Evolutionary conservation across 306 rosid genomes (phyloP).

Genomic region (Corylus americana): DNA sequence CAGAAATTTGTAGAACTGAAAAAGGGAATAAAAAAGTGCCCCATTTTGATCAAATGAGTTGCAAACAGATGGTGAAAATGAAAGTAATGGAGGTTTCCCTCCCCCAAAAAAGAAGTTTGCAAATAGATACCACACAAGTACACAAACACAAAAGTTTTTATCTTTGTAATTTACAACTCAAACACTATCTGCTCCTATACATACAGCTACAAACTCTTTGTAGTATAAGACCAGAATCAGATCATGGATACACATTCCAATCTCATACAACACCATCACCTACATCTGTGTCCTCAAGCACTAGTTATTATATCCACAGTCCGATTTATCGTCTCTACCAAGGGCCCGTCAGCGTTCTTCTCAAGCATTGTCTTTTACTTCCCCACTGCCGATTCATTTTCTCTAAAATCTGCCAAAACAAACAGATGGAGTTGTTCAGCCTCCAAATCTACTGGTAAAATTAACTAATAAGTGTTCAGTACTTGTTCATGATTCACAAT

Average conservation of each 20-base stretch:
- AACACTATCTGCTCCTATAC: slow-evolving; percentile 41
- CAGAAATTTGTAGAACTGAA: no score
- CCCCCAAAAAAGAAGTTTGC: not conserved
- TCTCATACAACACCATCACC: slow-evolving; percentile 27
- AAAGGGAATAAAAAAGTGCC: no score
- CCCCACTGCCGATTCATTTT: slow-evolving; percentile 29
- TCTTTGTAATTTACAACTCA: slow-evolving; percentile 51
- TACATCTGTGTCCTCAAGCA: slow-evolving; percentile 19
- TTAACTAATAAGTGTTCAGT: not conserved
- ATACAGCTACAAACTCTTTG: slow-evolving; percentile 42
- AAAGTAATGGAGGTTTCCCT: no score
- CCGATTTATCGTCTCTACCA: slow-evolving; percentile 52
- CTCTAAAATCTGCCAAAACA: slow-evolving; percentile 53
- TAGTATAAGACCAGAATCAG: slow-evolving; percentile 26
- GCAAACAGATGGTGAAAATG: no score
- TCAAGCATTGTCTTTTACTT: slow-evolving; percentile 63
- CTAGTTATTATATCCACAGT: slow-evolving; percentile 14
- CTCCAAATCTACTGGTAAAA: slow-evolving; percentile 1
- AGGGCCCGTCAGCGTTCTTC: slow-evolving; percentile 91
- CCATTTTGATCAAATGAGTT: no score
- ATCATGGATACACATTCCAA: slow-evolving; percentile 35
- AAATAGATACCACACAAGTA: slow-evolving; percentile 31
- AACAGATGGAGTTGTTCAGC: not conserved
- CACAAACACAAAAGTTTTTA: slow-evolving; percentile 36
- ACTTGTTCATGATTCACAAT: slow-evolving; percentile 11